Conservation (phyloP, 2,329 filamentous ascomycete species). For the Elsinoe fawcettii region DNA sequence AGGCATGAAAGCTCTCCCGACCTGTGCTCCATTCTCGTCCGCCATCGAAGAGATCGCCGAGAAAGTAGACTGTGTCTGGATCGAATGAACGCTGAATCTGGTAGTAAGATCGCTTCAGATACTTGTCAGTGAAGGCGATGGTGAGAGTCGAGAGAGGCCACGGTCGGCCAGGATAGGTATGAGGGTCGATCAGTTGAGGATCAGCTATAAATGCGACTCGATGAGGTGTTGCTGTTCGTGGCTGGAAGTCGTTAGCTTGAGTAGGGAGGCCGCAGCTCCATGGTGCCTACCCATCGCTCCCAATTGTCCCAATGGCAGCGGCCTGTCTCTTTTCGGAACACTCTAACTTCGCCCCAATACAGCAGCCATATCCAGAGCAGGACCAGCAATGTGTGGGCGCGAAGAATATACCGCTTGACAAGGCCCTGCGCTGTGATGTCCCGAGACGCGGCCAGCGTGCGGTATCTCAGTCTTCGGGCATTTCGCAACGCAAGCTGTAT, state of each 20-base stretch:
- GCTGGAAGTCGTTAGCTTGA: slow-evolving; percentile 45
- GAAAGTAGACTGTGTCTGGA: slow-evolving; percentile 84
- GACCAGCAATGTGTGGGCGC: slow-evolving; percentile 43
- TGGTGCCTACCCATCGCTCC: slow-evolving; percentile 74
- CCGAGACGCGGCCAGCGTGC: neutral
- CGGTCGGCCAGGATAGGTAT: slow-evolving; percentile 83
- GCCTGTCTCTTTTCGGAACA: slow-evolving; percentile 63
- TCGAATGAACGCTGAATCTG: slow-evolving; percentile 65
- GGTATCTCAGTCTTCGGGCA: slow-evolving; percentile 3
- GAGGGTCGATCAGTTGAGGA: slow-evolving; percentile 84
- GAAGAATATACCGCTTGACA: slow-evolving; percentile 5
- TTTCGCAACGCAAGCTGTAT: slow-evolving; percentile 4
- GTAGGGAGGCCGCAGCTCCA: neutral
- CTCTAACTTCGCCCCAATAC: slow-evolving; percentile 76
- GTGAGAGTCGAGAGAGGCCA: slow-evolving; percentile 63
- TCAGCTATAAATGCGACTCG: slow-evolving; percentile 79
- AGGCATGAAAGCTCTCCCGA: slow-evolving; percentile 39
- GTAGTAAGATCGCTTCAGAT: slow-evolving; percentile 75
- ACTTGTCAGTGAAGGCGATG: slow-evolving; percentile 75
- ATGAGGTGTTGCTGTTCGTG: slow-evolving; percentile 68
- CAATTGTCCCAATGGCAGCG: slow-evolving; percentile 76
- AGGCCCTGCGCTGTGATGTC: neutral
- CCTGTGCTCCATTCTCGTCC: slow-evolving; percentile 86
- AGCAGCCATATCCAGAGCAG: slow-evolving; percentile 66
- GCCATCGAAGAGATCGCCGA: slow-evolving; percentile 92